These are phyloP conservation scores for Mentha longifolia DNA, from an alignment of 257 asterid genomes.

Conservation along the genomic window DNA sequence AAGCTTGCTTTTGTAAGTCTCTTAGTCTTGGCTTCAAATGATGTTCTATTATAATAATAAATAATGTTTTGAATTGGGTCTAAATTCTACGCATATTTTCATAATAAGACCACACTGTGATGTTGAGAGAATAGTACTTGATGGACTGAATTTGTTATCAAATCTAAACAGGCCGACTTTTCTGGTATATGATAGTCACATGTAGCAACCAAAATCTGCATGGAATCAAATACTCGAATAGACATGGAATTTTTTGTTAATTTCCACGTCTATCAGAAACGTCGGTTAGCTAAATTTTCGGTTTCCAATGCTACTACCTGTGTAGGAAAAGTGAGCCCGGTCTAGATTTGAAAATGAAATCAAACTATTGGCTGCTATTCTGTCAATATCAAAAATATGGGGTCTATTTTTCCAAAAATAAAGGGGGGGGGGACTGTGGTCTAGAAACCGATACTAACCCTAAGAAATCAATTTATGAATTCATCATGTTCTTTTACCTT, in stretches of 20 bases:
- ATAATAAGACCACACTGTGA: not conserved
- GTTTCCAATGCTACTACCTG: not conserved
- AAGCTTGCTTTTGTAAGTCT: conserved; percentile 80
- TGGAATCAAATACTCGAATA: too few species aligned
- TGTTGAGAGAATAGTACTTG: not conserved
- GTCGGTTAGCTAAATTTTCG: not conserved
- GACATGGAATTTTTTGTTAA: not conserved
- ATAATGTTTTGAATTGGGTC: too few species aligned
- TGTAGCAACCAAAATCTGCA: not conserved
- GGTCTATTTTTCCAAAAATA: too few species aligned
- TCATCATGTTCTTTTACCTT: not conserved
- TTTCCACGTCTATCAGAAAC: not conserved
- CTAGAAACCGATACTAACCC: too few species aligned
- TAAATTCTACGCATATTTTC: too few species aligned
- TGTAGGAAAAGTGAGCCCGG: not conserved
- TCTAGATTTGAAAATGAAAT: not conserved
- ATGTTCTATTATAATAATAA: not conserved
- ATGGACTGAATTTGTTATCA: too few species aligned
- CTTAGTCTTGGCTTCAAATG: conserved; percentile 7
- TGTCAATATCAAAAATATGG: too few species aligned
- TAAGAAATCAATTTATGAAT: not conserved
- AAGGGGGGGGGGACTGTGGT: too few species aligned
- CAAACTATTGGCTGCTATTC: not conserved
- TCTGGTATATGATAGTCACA: not conserved
- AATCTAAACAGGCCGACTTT: not conserved